Evolutionary conservation across 2,329 filamentous ascomycete genomes (phyloP).

Genomic region (Clonostachys byssicola): DNA sequence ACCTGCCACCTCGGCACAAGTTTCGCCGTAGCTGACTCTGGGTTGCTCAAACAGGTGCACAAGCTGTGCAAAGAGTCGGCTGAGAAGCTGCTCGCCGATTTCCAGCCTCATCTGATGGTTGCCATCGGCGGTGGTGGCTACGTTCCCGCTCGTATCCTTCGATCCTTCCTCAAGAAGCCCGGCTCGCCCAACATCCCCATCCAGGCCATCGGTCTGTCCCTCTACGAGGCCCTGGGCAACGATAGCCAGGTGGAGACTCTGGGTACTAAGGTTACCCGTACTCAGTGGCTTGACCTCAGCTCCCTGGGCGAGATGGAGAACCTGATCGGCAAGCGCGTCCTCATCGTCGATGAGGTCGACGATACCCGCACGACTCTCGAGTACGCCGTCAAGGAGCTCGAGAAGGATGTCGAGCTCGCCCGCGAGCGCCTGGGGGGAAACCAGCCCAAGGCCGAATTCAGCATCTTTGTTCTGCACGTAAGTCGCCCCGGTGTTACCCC

Average conservation of each 20-base stretch:
- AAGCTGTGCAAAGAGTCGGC: constrained; percentile 92
- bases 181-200: constrained; percentile 94
- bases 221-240: constrained; percentile 78
- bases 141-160: constrained; percentile 92
- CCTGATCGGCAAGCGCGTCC: constrained; percentile 83
- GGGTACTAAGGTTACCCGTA: constrained; percentile 92
- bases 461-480: constrained; percentile 92
- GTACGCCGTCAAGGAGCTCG: constrained; percentile 86
- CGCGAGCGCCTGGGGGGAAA: constrained; percentile 66
- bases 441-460: constrained; percentile 73
- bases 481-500: constrained; percentile 14
- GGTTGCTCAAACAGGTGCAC: constrained; percentile 65
- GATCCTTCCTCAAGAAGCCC: constrained; percentile 91
- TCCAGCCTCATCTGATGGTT: constrained; percentile 95
- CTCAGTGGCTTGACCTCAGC: constrained; percentile 94
- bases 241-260: constrained; percentile 59
- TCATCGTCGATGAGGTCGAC: constrained; percentile 94
- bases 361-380: constrained; percentile 92
- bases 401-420: constrained; percentile 89
- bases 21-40: constrained; percentile 2
- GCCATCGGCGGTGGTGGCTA: constrained; percentile 97
- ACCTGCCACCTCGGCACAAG: not conserved
- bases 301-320: constrained; percentile 80
- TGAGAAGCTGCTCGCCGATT: constrained; percentile 73
- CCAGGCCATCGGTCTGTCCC: constrained; percentile 95